A percentile compares a stretch with the other conserved stretches of the same genome.
phyloP scores from a whole-genome alignment of 2,329 filamentous ascomycete genomes.

The Elsinoe arachidis region DNA sequence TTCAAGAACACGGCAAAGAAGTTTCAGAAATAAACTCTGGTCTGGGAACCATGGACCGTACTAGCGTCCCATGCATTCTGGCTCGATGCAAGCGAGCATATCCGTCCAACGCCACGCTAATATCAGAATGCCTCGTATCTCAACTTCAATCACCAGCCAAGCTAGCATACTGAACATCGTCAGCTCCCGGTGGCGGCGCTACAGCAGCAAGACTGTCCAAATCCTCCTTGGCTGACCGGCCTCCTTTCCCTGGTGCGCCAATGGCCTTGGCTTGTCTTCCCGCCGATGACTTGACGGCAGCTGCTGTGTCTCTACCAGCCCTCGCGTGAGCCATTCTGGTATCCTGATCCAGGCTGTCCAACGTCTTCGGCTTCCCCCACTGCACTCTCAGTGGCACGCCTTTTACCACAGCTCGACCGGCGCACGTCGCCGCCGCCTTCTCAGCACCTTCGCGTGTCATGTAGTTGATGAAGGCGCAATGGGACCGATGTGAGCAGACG shows the following conservation, averaged over 20 bases:
- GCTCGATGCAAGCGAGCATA: background rate
- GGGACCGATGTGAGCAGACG: conserved; percentile 92
- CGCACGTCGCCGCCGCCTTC: conserved; percentile 70
- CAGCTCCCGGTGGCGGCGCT: conserved; percentile 65
- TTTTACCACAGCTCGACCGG: conserved; percentile 80
- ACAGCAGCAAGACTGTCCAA: conserved; percentile 43
- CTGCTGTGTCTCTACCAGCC: conserved; percentile 56
- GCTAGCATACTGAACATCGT: conserved; percentile 75
- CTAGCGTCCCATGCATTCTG: background rate
- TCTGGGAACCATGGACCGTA: background rate
- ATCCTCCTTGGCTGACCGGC: conserved; percentile 32
- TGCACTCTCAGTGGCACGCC: conserved; percentile 83
- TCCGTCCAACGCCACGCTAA: conserved; percentile 16
- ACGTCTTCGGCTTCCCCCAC: conserved; percentile 86
- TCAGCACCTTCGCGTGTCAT: conserved; percentile 77
- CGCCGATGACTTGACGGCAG: conserved; percentile 18
- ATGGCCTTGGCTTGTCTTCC: conserved; percentile 24
- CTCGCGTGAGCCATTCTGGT: conserved; percentile 71
- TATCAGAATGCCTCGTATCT: background rate
- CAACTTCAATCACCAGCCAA: conserved; percentile 62
- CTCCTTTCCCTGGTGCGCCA: conserved; percentile 26
- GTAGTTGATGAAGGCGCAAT: conserved; percentile 96
- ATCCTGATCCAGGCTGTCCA: conserved; percentile 86
- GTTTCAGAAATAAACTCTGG: conserved; percentile 27
- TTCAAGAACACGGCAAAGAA: conserved; percentile 35